Evolutionary conservation across 2,329 filamentous ascomycete genomes (phyloP).

Genomic region (Aureobasidium sp.): DNA sequence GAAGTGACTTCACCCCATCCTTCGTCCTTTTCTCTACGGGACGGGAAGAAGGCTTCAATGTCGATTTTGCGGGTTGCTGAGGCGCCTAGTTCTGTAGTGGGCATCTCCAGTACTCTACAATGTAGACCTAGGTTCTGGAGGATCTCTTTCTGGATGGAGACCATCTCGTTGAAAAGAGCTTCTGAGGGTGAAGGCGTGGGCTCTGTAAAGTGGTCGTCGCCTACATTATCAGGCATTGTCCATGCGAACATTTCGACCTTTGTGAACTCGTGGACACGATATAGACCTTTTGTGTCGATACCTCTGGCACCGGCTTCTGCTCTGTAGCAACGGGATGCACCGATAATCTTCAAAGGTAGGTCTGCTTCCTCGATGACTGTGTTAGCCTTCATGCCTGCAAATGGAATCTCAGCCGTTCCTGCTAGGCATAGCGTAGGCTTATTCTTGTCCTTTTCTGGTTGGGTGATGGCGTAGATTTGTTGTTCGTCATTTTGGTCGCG

Average conservation of each 20-base stretch:
- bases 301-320: slow-evolving; percentile 90
- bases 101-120: slow-evolving; percentile 91
- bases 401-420: slow-evolving; percentile 88
- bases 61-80: slow-evolving; percentile 82
- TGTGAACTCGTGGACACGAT: slow-evolving; percentile 96
- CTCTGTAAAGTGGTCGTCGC: slow-evolving; percentile 24
- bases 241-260: slow-evolving; percentile 98
- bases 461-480: slow-evolving; percentile 73
- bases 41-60: slow-evolving; percentile 92
- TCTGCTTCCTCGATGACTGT: slow-evolving; percentile 56
- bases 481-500: slow-evolving; percentile 85
- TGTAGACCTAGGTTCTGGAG: slow-evolving; percentile 68
- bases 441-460: slow-evolving; percentile 53
- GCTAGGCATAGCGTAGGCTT: slow-evolving; percentile 69
- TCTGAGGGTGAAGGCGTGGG: slow-evolving; percentile 35
- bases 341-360: slow-evolving; percentile 73
- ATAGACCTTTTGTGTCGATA: slow-evolving; percentile 85
- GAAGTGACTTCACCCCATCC: slow-evolving; percentile 94
- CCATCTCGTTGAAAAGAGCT: slow-evolving; percentile 72
- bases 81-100: slow-evolving; percentile 77
- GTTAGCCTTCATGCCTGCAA: slow-evolving; percentile 83
- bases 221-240: slow-evolving; percentile 53
- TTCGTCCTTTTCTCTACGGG: slow-evolving; percentile 55
- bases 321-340: slow-evolving; percentile 85
- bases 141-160: slow-evolving; percentile 80